Conservation (phyloP, 2,329 filamentous ascomycete species). For the Colletotrichum plurivorum region DNA sequence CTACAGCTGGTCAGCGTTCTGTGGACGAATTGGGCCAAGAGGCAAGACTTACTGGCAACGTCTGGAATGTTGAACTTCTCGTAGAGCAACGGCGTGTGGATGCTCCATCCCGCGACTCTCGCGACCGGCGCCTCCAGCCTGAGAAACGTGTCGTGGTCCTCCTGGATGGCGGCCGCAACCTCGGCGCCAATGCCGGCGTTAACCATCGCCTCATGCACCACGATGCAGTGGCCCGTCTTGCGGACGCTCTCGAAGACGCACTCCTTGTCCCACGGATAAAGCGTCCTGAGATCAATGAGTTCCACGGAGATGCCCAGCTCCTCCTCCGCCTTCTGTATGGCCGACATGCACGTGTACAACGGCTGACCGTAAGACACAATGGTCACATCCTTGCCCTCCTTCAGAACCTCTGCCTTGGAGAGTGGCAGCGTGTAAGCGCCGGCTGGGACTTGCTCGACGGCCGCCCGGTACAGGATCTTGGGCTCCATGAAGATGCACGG, state of each 20-base stretch:
- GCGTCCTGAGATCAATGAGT: slow-evolving; percentile 87
- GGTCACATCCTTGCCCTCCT: slow-evolving; percentile 84
- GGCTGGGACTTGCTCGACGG: slow-evolving; percentile 90
- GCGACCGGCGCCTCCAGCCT: slow-evolving; percentile 87
- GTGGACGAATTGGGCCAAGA: too few relatives aligned
- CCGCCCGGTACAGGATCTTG: slow-evolving; percentile 91
- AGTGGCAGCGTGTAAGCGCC: slow-evolving; percentile 87
- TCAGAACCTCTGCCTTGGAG: slow-evolving; percentile 87
- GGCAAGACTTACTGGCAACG: slow-evolving; percentile 79
- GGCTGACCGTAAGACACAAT: slow-evolving; percentile 92
- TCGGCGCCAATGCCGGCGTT: slow-evolving; percentile 92
- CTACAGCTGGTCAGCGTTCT: slow-evolving; percentile 57
- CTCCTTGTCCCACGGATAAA: slow-evolving; percentile 93
- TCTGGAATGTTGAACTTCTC: slow-evolving; percentile 89
- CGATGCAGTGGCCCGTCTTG: slow-evolving; percentile 88
- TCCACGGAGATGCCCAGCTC: slow-evolving; percentile 85
- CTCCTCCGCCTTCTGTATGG: slow-evolving; percentile 81
- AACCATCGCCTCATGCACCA: slow-evolving; percentile 94
- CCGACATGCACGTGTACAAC: slow-evolving; percentile 84
- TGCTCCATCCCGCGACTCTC: slow-evolving; percentile 91
- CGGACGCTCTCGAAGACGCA: slow-evolving; percentile 85
- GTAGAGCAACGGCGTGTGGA: slow-evolving; percentile 83
- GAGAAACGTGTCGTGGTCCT: slow-evolving; percentile 81
- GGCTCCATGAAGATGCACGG: slow-evolving; percentile 95
- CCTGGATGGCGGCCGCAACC: slow-evolving; percentile 89